Base-by-base conservation (phyloP, 1,284 basidiomycete genomes). In the Cutaneotrichosporon spelunceum region DNA sequence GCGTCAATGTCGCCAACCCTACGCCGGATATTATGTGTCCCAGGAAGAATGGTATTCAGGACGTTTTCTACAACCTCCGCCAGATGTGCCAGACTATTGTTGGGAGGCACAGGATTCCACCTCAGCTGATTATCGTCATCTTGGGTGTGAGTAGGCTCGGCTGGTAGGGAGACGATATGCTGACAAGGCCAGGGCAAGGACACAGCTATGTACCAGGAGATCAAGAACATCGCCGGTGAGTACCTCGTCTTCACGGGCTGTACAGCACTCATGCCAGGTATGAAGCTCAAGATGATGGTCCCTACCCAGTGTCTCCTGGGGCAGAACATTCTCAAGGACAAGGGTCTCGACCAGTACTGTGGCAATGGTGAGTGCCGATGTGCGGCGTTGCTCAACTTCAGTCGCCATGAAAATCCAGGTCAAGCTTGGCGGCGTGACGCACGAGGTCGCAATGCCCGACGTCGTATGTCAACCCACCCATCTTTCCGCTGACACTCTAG, bases 381-480 rank as follows among this genome's bases (percentile, higher is more conserved):
- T 21, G 23, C 7, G 23, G 16, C 45, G 1, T 24, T 24, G 23
- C 24, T 48, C 26, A 45, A 42, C 48, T 45, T 6, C 27, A 66
- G 67, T 62, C 11, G 54, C 65, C 6, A 77, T 80, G 76, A 80
- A 80, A 66, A 66, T 79, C 62, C 73, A 81, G 67, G 72, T 74
- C 59, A 83, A 83, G 78, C 76, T 83, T 42, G 78, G 79, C n/a
- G 82, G 82, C 50, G 66, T 78, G 49, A 83, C 81, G 36, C 79
- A 79, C 64, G 66, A 70, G 29, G 69, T 80, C n/a, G 66, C 64
- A 4, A 36, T 66, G 29, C 64, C 66, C 23, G 48, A 59, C 34
- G 52, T 58, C 16, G 68, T 69, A 53, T 59, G 66, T 62, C 47
- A n/a, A 10, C 16, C 19, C n/a, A n/a, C 9, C 27, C 13, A 10